Evolutionary conservation across 2,329 filamentous ascomycete species (phyloP), one percentile per base, ranked within the genome.

Genomic region (Penicillium aurantiogriseum): DNA sequence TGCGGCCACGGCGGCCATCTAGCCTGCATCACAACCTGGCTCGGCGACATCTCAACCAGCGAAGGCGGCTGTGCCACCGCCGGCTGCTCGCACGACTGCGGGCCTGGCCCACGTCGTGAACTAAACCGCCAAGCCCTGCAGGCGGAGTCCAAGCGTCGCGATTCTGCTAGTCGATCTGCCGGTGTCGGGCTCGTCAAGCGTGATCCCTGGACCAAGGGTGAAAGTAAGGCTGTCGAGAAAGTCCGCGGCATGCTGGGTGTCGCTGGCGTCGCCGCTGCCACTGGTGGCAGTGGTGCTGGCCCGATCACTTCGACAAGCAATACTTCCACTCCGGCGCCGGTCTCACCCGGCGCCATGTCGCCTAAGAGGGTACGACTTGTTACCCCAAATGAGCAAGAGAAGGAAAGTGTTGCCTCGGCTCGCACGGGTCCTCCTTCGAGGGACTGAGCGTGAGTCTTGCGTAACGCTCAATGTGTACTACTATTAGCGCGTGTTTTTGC

Each of bases 1-100:
- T 88, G 85, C 68, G 83, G 83, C 4, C 85, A 88, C 63, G 80
- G 81, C 39, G 84, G 81, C 2, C 85, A 88, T 66, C 73, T 79
- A 6, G 79, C 79, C 49, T 88, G 85, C 67, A 76, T 86, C 31
- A 76, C 75, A 8, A 76, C 77, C 15, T 87, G 85, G 84, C 81
- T 85, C 54, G 72, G 73, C 19, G 77, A 81, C 51, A 62, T 77
- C 21, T 69, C 77, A 33, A 75, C 77, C 38, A 79, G 75, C 38
- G 79, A 82, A 60, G 84, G 83, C 17, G 79, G 78, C 31, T 88
- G 85, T 72, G 80, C 83, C 3, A 84, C 80, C 8, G 77, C 80
- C 47, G 85, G 83, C 19, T 88, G 85, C 69, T 72, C 81, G 52
- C 85, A 85, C 64, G 83, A 85, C 65, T 87, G 85, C 62, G 80